A percentile compares a stretch with the other conserved stretches of the same genome.
phyloP scores from a whole-genome alignment of 164 flowering plant genomes.

The Dillenia suffruticosa region DNA sequence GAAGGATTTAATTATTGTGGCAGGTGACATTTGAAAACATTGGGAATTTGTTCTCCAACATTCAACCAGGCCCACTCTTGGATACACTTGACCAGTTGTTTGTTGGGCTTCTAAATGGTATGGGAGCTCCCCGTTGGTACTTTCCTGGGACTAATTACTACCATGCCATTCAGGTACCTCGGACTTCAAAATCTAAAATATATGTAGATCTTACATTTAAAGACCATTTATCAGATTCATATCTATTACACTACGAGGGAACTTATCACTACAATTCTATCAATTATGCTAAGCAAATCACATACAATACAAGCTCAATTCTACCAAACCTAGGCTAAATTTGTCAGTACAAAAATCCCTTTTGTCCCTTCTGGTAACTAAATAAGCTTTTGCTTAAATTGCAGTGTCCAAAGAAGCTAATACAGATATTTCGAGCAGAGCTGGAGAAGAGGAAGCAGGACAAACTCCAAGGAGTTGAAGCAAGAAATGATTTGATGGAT shows the following conservation, averaged over 20 bases:
- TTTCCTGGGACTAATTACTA: conserved; percentile 46
- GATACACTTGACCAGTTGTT: conserved; percentile 26
- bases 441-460: conserved; percentile 33
- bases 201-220: too few species aligned
- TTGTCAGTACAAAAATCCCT: too few species aligned
- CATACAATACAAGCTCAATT: too few species aligned
- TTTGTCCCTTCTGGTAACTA: too few species aligned
- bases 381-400: neutral
- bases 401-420: conserved; percentile 45
- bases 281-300: neutral
- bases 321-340: too few species aligned
- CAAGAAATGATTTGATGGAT: conserved; percentile 46
- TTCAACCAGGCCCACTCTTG: conserved; percentile 40
- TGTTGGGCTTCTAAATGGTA: conserved; percentile 29
- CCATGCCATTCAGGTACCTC: conserved; percentile 36
- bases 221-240: too few species aligned
- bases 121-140: conserved; percentile 38
- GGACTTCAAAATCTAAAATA: neutral
- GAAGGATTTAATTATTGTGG: neutral
- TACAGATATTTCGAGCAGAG: conserved; percentile 26
- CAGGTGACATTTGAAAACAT: conserved; percentile 17
- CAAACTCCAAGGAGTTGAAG: neutral
- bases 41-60: conserved; percentile 31
- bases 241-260: too few species aligned
- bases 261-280: too few species aligned